Evolutionary conservation across 2,329 filamentous ascomycete genomes (phyloP).

Genomic region (Claviceps maximensis): DNA sequence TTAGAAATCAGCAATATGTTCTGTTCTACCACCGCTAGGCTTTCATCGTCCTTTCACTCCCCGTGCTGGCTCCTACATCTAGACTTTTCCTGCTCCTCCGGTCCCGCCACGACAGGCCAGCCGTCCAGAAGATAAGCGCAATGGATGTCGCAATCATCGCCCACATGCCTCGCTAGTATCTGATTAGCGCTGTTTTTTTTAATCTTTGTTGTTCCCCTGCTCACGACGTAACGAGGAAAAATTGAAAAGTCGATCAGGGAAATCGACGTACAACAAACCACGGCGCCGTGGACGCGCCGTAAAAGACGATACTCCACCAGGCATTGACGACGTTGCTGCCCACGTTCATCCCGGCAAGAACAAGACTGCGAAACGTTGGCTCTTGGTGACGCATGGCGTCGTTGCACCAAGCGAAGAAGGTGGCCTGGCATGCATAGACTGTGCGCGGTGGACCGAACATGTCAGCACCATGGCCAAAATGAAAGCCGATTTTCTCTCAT

Average conservation of each 20-base stretch:
- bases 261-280: constrained; percentile 42
- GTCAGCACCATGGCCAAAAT: too few relatives aligned
- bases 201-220: too few relatives aligned
- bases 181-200: neutral
- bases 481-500: too few relatives aligned
- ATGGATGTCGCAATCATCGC: constrained; percentile 56
- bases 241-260: neutral
- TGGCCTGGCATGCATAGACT: constrained; percentile 61
- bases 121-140: constrained; percentile 46
- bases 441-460: too few relatives aligned
- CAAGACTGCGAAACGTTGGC: constrained; percentile 48
- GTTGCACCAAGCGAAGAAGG: constrained; percentile 66
- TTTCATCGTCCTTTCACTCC: neutral
- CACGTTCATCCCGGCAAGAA: constrained; percentile 60
- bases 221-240: too few relatives aligned
- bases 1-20: too few relatives aligned
- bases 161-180: constrained; percentile 51
- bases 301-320: constrained; percentile 63
- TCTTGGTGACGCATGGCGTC: constrained; percentile 54
- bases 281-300: constrained; percentile 52
- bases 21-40: too few relatives aligned
- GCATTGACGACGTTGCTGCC: constrained; percentile 56
- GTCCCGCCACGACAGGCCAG: constrained; percentile 32
- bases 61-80: neutral
- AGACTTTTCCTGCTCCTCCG: constrained; percentile 6